A percentile compares a stretch with the other conserved stretches of the same genome.
phyloP scores from a whole-genome alignment of 2,329 filamentous ascomycete genomes.

The Verticillium nonalfalfae region DNA sequence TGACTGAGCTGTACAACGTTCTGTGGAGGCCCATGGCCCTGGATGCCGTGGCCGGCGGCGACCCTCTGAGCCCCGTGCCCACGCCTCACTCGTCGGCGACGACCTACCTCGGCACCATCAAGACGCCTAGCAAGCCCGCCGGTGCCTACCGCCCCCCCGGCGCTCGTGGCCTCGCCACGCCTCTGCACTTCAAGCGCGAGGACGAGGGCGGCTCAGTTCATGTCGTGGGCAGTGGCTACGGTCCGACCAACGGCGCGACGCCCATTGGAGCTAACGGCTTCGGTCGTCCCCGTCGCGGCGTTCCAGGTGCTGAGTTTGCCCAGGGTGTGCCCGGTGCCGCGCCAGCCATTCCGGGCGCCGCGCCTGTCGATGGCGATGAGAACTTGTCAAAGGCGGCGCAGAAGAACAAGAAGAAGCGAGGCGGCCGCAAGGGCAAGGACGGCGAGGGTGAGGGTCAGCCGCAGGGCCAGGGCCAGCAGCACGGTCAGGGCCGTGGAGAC shows the following conservation, averaged over 20 bases:
- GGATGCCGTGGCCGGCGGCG: conserved; percentile 51
- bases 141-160: conserved; percentile 94
- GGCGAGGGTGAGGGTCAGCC: conserved; percentile 52
- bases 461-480: conserved; percentile 29
- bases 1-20: conserved; percentile 89
- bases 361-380: conserved; percentile 60
- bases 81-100: conserved; percentile 76
- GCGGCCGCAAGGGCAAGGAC: conserved; percentile 82
- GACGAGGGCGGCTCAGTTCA: conserved; percentile 93
- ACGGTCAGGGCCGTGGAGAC: conserved; percentile 24
- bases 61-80: conserved; percentile 70
- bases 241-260: conserved; percentile 61
- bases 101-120: conserved; percentile 75
- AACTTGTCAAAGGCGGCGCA: conserved; percentile 75
- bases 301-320: conserved; percentile 79
- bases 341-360: conserved; percentile 59
- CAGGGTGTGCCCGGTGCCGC: conserved; percentile 62
- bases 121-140: conserved; percentile 94
- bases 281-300: conserved; percentile 64
- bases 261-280: conserved; percentile 75
- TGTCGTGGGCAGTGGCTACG: conserved; percentile 63
- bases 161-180: conserved; percentile 81
- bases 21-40: conserved; percentile 74
- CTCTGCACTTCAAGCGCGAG: conserved; percentile 93
- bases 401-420: conserved; percentile 99